phyloP scores from a whole-genome alignment of 2,329 filamentous ascomycete genomes.

The Colletotrichum incanum region DNA sequence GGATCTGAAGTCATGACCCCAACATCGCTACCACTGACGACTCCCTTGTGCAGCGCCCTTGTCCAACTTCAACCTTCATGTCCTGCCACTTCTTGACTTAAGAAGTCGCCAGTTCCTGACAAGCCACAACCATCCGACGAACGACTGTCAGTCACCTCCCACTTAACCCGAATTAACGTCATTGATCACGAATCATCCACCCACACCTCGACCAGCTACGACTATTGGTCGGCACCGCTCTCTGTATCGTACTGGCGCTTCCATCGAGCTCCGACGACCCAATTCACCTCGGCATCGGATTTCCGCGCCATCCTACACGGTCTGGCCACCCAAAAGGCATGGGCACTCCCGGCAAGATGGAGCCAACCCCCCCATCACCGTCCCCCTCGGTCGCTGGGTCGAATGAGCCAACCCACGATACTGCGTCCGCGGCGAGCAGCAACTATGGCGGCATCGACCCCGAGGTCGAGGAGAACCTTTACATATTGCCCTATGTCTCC shows the following conservation, averaged over 20 bases:
- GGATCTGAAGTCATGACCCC: constrained; percentile 37
- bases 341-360: constrained; percentile 25
- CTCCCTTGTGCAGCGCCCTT: constrained; percentile 18
- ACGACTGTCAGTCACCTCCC: background rate
- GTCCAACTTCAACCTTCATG: constrained; percentile 22
- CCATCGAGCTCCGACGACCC: background rate
- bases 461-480: constrained; percentile 54
- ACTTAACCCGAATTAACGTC: background rate
- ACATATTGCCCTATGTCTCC: constrained; percentile 49
- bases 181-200: background rate
- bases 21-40: constrained; percentile 11
- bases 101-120: constrained; percentile 6
- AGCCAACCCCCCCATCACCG: constrained; percentile 23
- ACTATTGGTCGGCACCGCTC: background rate
- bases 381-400: constrained; percentile 10
- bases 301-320: background rate
- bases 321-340: constrained; percentile 15
- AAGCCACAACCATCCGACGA: background rate
- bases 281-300: background rate
- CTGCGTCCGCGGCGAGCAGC: constrained; percentile 21
- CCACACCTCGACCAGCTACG: background rate
- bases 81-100: constrained; percentile 3
- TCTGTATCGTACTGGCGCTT: background rate
- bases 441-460: constrained; percentile 55
- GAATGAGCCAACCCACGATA: constrained; percentile 9